Evolutionary conservation across 176 grass and related monocot species (phyloP).

Genomic region (Triticum urartu): DNA sequence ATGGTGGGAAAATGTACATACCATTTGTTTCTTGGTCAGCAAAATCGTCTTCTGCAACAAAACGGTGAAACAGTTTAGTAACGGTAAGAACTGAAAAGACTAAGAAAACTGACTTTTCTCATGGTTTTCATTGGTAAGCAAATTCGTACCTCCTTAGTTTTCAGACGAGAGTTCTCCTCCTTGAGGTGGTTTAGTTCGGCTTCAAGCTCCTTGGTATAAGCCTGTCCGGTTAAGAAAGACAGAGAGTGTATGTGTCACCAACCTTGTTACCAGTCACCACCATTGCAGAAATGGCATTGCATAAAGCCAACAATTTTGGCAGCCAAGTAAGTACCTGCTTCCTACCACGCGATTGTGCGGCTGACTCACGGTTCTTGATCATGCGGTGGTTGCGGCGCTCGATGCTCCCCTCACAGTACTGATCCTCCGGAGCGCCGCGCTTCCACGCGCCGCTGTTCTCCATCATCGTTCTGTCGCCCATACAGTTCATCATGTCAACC

Average conservation of each 20-base stretch:
- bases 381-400: no score
- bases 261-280: background rate
- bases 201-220: conserved; percentile 35
- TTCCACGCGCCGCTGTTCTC: no score
- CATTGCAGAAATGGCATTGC: background rate
- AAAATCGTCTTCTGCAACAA: conserved; percentile 50
- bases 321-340: conserved; percentile 33
- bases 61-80: background rate
- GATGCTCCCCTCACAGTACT: no score
- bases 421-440: no score
- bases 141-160: background rate
- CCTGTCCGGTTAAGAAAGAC: conserved; percentile 29
- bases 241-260: background rate
- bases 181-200: conserved; percentile 79
- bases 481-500: no score
- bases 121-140: no score
- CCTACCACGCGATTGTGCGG: no score
- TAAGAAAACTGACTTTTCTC: background rate
- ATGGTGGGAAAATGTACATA: conserved; percentile 33
- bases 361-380: no score
- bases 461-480: no score
- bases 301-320: background rate
- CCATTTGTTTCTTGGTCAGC: conserved; percentile 53
- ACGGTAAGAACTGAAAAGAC: background rate
- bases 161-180: conserved; percentile 77